Conservation (phyloP, 106 monocot species). For the Apostasia shenzhenica region DNA sequence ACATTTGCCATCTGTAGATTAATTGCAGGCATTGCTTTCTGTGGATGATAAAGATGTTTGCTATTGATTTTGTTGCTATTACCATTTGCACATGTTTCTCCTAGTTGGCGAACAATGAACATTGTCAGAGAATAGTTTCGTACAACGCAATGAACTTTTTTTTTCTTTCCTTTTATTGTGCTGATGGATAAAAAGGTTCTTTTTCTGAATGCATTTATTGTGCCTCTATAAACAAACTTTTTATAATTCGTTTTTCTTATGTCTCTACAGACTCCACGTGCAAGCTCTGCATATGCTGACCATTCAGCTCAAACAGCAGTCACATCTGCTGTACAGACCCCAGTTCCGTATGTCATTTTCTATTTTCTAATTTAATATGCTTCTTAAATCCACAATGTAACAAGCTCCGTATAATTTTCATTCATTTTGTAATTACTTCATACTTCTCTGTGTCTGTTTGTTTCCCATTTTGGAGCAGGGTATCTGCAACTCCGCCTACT, state of each 20-base stretch:
- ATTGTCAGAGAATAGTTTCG: no score
- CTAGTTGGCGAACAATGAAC: no score
- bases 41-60: no score
- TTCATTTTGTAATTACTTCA: neutral
- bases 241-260: neutral
- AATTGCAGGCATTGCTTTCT: no score
- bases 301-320: neutral
- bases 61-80: no score
- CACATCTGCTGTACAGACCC: neutral
- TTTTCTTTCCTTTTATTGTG: no score
- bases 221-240: neutral
- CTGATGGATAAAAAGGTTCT: no score
- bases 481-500: neutral
- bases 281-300: neutral
- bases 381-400: neutral
- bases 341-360: neutral
- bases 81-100: no score
- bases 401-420: no score
- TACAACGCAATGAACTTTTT: no score
- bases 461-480: conserved; percentile 3
- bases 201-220: neutral
- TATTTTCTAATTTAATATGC: neutral
- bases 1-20: no score
- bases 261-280: neutral
- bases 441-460: neutral